Base-by-base conservation (phyloP, 202 grass and related monocot genomes). In the Carex arenaria region DNA sequence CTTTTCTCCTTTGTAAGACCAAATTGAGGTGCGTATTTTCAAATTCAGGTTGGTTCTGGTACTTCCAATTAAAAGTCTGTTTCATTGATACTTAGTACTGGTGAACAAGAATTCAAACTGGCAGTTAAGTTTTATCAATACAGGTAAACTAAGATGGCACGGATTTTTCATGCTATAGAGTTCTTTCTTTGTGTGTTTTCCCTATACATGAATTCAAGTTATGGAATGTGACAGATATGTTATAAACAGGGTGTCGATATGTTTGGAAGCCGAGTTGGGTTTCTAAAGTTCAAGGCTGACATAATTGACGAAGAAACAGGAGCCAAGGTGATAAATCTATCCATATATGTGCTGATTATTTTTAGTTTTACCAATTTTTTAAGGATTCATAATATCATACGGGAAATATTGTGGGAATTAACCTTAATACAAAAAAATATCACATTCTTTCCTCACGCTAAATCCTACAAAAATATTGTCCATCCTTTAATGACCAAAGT, bases 201-300 rank as follows among this genome's bases (percentile, higher is more conserved):
- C 15, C 2, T n/a, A 8, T 78, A 31, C 32, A 10, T 45, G 11
- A 47, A 30, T 61, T 49, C 3, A 34, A 84, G 32, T 64, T 61
- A 13, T 68, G 9, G 3, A 77, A 59, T 19, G 14, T 59, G 28
- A 60, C 53, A 1, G 0, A 4, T 79, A 32, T 56, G 0, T 73
- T 64, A 1, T 72, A 47, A 17, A 76, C 89, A 98, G 95, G 88
- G 95, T 1, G 85, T 95, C 3, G 93, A 98, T 82, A 98, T 92
- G 95, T 95, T 98, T 64, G 91, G 95, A 69, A 81, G 89, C 65
- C 90, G 89, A 0, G 89, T 98, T 66, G 93, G 95, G 3, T 98
- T 98, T 84, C 69, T 98, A 18, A 98, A 98, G 83, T 98, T 98
- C 83, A 98, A 92, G 78, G 95, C 95, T 62, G 86, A 95, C 71